phyloP scores from a whole-genome alignment of 257 asterid genomes.

The Agastache rugosa region DNA sequence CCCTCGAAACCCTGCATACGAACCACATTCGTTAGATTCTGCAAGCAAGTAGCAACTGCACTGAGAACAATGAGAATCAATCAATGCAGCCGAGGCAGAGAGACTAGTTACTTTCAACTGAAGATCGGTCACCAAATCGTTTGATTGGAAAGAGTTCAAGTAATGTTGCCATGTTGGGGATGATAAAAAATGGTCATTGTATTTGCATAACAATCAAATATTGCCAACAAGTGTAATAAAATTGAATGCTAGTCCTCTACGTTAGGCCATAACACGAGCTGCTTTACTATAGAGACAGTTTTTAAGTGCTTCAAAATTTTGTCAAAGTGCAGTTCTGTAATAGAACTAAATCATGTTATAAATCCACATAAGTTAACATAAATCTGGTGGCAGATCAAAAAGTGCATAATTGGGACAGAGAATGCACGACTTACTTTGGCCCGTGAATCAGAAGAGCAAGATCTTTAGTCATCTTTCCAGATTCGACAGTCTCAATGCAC shows the following conservation, averaged over 20 bases:
- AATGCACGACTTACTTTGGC: constrained; percentile 66
- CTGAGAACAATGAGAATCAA: background rate
- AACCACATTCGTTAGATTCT: constrained; percentile 27
- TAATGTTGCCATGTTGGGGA: background rate
- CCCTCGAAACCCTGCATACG: constrained; percentile 77
- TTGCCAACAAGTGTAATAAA: background rate
- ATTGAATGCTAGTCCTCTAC: background rate
- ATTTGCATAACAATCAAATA: background rate
- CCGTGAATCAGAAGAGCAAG: constrained; percentile 83
- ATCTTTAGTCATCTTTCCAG: constrained; percentile 96
- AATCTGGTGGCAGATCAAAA: background rate
- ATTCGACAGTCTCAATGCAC: constrained; percentile 81
- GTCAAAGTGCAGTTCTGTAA: background rate
- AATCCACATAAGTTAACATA: background rate
- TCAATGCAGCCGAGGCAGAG: background rate
- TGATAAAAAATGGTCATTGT: background rate
- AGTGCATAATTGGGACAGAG: background rate
- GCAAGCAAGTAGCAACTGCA: background rate
- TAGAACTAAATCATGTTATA: background rate
- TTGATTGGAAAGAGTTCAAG: background rate
- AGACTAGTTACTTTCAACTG: background rate
- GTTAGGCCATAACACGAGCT: background rate
- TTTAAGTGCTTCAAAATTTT: background rate
- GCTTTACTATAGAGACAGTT: background rate
- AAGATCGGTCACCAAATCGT: background rate